A percentile compares a stretch with the other conserved stretches of the same genome.
phyloP scores from a whole-genome alignment of 768 basidiomycete genomes.

The Podaxis pistillaris region DNA sequence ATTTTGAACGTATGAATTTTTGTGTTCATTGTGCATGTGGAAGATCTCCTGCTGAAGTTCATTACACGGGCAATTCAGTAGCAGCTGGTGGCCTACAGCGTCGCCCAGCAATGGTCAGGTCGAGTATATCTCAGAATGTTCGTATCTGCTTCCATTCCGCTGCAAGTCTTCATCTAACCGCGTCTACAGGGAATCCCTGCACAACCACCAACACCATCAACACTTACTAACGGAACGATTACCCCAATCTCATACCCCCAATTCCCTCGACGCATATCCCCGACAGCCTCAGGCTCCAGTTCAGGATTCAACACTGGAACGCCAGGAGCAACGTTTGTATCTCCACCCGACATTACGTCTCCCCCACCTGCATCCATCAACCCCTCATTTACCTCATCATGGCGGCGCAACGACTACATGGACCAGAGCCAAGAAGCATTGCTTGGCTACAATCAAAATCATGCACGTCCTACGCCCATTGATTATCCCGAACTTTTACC shows the following conservation, averaged over 20 bases:
- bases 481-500: slow-evolving; percentile 81
- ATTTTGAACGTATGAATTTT: neutral
- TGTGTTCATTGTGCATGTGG: neutral
- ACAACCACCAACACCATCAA: slow-evolving; percentile 28
- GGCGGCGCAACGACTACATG: slow-evolving; percentile 73
- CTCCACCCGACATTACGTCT: slow-evolving; percentile 49
- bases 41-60: slow-evolving; percentile 43
- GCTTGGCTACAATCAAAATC: slow-evolving; percentile 35
- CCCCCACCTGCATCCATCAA: slow-evolving; percentile 88
- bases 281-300: slow-evolving; percentile 22
- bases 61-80: slow-evolving; percentile 23
- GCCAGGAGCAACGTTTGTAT: slow-evolving; percentile 24
- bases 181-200: slow-evolving; percentile 17
- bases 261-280: slow-evolving; percentile 31
- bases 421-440: slow-evolving; percentile 74
- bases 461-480: slow-evolving; percentile 38
- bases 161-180: slow-evolving; percentile 22
- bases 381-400: slow-evolving; percentile 60
- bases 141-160: slow-evolving; percentile 45
- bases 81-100: slow-evolving; percentile 26
- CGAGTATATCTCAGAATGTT: slow-evolving; percentile 27
- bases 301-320: neutral
- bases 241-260: slow-evolving; percentile 44
- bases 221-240: slow-evolving; percentile 34
- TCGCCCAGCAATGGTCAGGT: slow-evolving; percentile 41